Evolutionary conservation across 257 asterid species (phyloP), one percentile per base, ranked within the genome.

Genomic region (Petrea volubilis): DNA sequence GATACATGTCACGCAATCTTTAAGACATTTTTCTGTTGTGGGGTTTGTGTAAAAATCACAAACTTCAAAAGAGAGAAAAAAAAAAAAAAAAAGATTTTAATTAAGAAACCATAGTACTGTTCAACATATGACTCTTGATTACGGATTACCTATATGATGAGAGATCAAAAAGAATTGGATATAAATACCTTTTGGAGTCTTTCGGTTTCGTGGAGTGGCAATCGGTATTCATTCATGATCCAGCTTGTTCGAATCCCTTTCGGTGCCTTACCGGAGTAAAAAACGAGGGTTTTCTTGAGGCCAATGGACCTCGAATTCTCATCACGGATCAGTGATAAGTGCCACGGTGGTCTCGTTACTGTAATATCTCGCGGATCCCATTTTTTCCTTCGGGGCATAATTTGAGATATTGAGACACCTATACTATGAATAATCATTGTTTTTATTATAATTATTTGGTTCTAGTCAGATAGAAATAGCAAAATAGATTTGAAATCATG

Each of bases 151-250:
- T n/a, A n/a, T n/a, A n/a, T n/a, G n/a, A n/a, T n/a, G n/a, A n/a
- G n/a, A 7, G 5, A 52, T 20, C 29, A 7, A 29, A 67, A 41
- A n/a, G n/a, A n/a, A 24, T 1, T 43, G 5, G 44, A 18, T 2
- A 3, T 2, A 8, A 1, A 3, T 74, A 90, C 97, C 96, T 89
- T 91, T 64, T 91, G 97, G 1, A 88, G 79, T 46, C 93, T 89
- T 80, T 91, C 96, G 12, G 97, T 91, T 21, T 87, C 97, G 8
- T 91, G 92, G 12, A 84, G 93, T 0, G 97, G 97, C 74, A 91
- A 70, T 2, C 97, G 92, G 50, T 87, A 91, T 60, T 91, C 97
- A 25, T 91, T 91, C 97, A 91, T 91, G 80, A 91, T 91, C 97
- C 97, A 91, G 47, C 95, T 87, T 3, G 88, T 89, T 50, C 97